Evolutionary conservation across 2,329 filamentous ascomycete genomes (phyloP).

Genomic region (Trichoderma aggressivum): DNA sequence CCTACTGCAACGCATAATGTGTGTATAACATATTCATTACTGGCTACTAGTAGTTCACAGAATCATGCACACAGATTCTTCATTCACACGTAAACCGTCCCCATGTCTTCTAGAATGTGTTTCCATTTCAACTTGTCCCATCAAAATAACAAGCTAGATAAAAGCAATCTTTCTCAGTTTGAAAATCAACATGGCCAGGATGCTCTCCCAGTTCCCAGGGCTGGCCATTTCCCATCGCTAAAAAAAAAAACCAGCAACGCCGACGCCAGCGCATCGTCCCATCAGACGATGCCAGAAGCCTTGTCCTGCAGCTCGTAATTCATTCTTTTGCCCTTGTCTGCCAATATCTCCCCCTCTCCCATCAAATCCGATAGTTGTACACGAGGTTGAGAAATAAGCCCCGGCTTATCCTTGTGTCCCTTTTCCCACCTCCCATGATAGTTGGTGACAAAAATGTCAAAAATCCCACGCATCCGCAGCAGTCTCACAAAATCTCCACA

Average conservation of each 20-base stretch:
- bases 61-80: neutral
- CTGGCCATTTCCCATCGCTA: conserved; percentile 1
- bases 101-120: neutral
- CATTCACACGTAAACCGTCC: neutral
- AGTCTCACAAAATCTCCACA: neutral
- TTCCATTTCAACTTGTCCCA: neutral
- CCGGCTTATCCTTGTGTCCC: neutral
- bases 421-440: neutral
- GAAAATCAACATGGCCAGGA: neutral
- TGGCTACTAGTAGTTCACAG: neutral
- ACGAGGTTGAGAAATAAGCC: neutral
- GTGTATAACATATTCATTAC: neutral
- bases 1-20: neutral
- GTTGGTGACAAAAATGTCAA: neutral
- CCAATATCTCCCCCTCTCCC: neutral
- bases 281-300: neutral
- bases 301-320: conserved; percentile 2
- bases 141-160: neutral
- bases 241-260: conserved; percentile 1
- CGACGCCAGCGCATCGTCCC: conserved; percentile 10
- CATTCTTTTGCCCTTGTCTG: conserved; percentile 1
- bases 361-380: conserved; percentile 6
- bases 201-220: neutral
- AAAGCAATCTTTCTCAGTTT: conserved; percentile 1
- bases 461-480: neutral